Conservation (phyloP, 2,329 filamentous ascomycete genomes). For the Knoxdaviesia proteae region DNA sequence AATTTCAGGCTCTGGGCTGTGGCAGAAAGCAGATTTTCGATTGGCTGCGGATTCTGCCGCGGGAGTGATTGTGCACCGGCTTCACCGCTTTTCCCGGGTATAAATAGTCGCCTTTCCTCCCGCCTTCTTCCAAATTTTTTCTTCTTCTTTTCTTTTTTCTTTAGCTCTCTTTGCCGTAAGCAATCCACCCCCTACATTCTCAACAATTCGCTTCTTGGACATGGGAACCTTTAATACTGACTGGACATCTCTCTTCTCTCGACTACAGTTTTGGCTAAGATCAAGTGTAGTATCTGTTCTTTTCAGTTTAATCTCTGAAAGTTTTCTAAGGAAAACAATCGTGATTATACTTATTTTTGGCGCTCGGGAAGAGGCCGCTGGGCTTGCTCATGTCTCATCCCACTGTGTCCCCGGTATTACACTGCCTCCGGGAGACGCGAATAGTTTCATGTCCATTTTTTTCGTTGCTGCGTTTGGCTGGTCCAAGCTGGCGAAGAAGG, state of each 20-base stretch:
- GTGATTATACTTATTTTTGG: conserved; percentile 64
- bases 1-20: background rate
- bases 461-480: conserved; percentile 4
- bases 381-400: conserved; percentile 5
- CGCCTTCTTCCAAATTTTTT: too few species aligned
- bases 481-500: conserved; percentile 3
- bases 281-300: conserved; percentile 96
- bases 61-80: conserved; percentile 4
- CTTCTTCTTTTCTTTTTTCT: conserved; percentile 4
- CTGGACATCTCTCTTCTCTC: background rate
- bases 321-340: conserved; percentile 48
- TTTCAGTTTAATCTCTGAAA: conserved; percentile 96
- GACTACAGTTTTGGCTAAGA: conserved; percentile 44
- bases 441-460: conserved; percentile 1
- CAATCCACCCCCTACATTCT: background rate
- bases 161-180: conserved; percentile 8
- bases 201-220: background rate
- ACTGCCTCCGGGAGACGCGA: conserved; percentile 7
- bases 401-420: conserved; percentile 6
- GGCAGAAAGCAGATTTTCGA: conserved; percentile 2
- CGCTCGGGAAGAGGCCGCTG: conserved; percentile 4
- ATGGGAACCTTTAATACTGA: background rate
- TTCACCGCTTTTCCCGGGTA: conserved; percentile 7
- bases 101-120: too few species aligned
- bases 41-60: conserved; percentile 1